These are phyloP conservation scores for Ormosia emarginata DNA, from an alignment of 306 rosid species.

Conservation along the genomic window DNA sequence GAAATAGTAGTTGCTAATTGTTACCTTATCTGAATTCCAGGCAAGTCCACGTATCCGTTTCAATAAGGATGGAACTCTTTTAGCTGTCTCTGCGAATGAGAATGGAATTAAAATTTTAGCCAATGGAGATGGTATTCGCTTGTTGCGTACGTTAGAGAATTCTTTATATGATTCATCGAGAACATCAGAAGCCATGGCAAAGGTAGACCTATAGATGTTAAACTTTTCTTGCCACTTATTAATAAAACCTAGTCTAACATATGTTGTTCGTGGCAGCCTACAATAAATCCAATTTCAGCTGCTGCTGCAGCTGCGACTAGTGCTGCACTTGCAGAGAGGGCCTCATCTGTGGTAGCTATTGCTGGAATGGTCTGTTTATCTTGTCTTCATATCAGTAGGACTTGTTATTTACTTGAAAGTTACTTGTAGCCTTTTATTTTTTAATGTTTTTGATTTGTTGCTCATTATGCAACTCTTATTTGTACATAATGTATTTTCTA, in stretches of 20 bases:
- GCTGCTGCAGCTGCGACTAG: constrained; percentile 59
- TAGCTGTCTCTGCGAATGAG: constrained; percentile 92
- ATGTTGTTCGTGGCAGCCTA: constrained; percentile 52
- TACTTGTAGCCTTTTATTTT: not conserved
- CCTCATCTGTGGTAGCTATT: constrained; percentile 61
- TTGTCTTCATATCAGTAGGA: constrained; percentile 12
- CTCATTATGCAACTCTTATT: not conserved
- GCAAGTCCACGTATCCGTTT: constrained; percentile 96
- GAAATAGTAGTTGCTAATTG: constrained; percentile 21
- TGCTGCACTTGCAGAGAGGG: constrained; percentile 77
- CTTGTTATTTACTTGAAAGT: not conserved
- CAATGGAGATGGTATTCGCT: constrained; percentile 69
- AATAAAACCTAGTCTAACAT: constrained; percentile 9
- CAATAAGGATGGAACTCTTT: constrained; percentile 87
- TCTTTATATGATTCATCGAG: constrained; percentile 74
- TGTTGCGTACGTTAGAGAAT: constrained; percentile 62
- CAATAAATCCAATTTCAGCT: constrained; percentile 76
- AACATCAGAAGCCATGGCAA: constrained; percentile 71
- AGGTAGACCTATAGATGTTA: constrained; percentile 48
- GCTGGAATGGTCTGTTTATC: constrained; percentile 74
- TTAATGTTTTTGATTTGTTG: not conserved
- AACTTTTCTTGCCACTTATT: not conserved
- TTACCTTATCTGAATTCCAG: constrained; percentile 43
- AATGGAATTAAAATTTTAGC: constrained; percentile 90
- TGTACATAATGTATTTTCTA: not conserved